Base-by-base conservation (phyloP, 1,284 basidiomycete species). In the Sanguinoderma infundibulare region DNA sequence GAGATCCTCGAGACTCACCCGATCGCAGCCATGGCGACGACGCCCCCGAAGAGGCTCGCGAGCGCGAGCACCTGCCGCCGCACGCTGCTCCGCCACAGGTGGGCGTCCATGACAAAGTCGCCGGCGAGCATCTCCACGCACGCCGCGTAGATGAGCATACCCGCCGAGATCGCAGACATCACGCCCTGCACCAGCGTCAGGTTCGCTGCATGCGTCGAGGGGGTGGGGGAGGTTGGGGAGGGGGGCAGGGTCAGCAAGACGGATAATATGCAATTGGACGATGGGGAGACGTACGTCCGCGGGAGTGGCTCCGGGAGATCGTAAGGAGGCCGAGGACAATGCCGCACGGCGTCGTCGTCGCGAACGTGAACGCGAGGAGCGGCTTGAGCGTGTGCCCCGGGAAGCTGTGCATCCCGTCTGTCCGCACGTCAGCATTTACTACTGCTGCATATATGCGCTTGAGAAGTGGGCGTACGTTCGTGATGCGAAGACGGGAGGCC, bases 51-150 rank as follows among this genome's bases (percentile, higher is more conserved):
- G 61, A 90, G 69, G 67, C 87, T 88, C 2, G 72, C 67, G 28
- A 90, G 69, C 28, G 88, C 88, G 38, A 87, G 67, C 17, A 74
- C 75, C 72, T 87, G 83, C 67, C 81, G 78, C 51, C 72, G 64
- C 20, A 80, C 67, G 32, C 76, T 66, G 68, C 80, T 74, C 61
- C 77, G 69, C 79, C 76, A 80, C 66, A 77, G 68, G 64, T 71
- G 83, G 64, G 79, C 78, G 67, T 90, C 87, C 66, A 87, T 86
- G 44, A 92, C 86, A 65, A 92, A 91, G 73, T 92, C 90, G 3
- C 85, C 90, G 0, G 89, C 91, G 51, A 92, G 83, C 87, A 92
- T 91, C 80, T 92, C 90, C 12, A 92, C 88, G 20, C 87, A 90
- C 14, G 87, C 84, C 1, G 87, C 90, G 68, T 92, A 92, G 42